phyloP scores from a whole-genome alignment of 768 basidiomycete species.

The Pleurotus eryngii region DNA sequence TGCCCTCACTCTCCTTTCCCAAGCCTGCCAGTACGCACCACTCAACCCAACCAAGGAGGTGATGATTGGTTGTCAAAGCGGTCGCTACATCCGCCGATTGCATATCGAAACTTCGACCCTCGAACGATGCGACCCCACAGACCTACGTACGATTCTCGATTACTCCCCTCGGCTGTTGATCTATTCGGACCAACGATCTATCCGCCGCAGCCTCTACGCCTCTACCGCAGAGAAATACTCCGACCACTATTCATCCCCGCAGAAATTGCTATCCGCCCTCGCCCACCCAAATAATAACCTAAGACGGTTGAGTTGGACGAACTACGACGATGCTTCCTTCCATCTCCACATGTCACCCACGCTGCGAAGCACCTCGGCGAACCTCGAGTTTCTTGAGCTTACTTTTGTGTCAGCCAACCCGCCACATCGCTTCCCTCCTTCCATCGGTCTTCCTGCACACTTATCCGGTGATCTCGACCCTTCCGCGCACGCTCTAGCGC shows the following conservation, averaged over 20 bases:
- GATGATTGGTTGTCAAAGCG: slow-evolving; percentile 29
- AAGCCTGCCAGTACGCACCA: slow-evolving; percentile 7
- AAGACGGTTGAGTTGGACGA: slow-evolving; percentile 65
- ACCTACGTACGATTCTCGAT: slow-evolving; percentile 67
- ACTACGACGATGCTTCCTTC: slow-evolving; percentile 60
- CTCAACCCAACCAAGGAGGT: slow-evolving; percentile 6
- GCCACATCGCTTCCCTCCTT: slow-evolving; percentile 22
- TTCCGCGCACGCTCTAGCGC: slow-evolving; percentile 30
- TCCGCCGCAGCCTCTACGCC: slow-evolving; percentile 50
- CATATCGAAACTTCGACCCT: slow-evolving; percentile 69
- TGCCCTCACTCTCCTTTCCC: slow-evolving; percentile 24
- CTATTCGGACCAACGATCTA: slow-evolving; percentile 62
- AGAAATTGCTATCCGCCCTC: slow-evolving; percentile 57
- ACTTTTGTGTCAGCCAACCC: slow-evolving; percentile 51
- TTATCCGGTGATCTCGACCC: slow-evolving; percentile 8
- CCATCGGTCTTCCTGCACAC: neutral
- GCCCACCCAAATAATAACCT: slow-evolving; percentile 50
- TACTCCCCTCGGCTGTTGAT: slow-evolving; percentile 56
- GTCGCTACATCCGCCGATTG: slow-evolving; percentile 54
- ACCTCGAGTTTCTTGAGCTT: slow-evolving; percentile 68
- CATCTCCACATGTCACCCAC: slow-evolving; percentile 55
- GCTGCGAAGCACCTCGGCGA: slow-evolving; percentile 45
- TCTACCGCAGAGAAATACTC: slow-evolving; percentile 30
- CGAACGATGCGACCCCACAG: slow-evolving; percentile 62
- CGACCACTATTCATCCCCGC: slow-evolving; percentile 46